phyloP scores from a whole-genome alignment of 805 yeast species.

The Kazachstania psychrophila region DNA sequence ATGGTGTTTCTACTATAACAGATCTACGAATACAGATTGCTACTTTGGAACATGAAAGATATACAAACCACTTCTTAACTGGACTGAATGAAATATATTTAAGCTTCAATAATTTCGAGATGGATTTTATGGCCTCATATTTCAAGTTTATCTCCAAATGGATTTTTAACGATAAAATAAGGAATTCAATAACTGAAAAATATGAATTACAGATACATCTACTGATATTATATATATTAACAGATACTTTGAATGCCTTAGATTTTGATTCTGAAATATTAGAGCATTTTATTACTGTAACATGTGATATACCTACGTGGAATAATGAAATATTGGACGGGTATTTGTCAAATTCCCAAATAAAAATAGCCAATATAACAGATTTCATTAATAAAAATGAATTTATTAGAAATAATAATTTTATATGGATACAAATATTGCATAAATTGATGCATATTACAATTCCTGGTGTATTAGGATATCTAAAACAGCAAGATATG shows the following conservation, averaged over 20 bases:
- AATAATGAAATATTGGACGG: neutral
- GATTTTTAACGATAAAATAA: neutral
- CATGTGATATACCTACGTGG: neutral
- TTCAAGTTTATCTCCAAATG: neutral
- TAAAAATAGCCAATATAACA: neutral
- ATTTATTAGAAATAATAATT: neutral
- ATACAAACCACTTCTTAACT: conserved; percentile 5
- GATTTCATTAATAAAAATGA: neutral
- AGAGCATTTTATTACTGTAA: no score
- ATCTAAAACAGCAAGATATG: no score
- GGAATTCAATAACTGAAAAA: neutral
- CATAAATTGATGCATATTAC: neutral
- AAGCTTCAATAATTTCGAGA: neutral
- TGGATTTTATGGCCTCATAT: neutral
- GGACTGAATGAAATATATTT: neutral
- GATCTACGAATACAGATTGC: conserved; percentile 2
- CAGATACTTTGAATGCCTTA: neutral
- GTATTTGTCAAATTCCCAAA: neutral
- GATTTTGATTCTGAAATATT: no score
- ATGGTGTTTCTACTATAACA: neutral
- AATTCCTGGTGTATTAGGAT: no score
- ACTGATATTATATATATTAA: neutral
- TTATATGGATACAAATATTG: neutral
- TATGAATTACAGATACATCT: neutral
- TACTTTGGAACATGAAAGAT: conserved; percentile 2